Evolutionary conservation across 2,329 filamentous ascomycete genomes (phyloP).

Genomic region (Exophiala spinifera): DNA sequence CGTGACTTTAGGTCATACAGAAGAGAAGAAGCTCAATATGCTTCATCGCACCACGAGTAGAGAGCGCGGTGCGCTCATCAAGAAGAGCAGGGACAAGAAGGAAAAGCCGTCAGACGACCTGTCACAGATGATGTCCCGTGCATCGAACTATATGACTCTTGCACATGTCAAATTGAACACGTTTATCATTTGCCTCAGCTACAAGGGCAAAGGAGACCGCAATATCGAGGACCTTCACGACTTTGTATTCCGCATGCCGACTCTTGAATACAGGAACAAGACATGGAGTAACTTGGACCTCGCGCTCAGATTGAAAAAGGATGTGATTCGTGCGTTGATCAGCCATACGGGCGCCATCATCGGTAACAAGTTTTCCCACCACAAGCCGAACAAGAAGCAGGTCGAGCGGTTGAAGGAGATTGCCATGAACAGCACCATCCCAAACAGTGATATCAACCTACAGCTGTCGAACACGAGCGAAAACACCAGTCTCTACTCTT

Average conservation of each 20-base stretch:
- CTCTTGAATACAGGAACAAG: constrained; percentile 96
- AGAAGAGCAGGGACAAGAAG: constrained; percentile 47
- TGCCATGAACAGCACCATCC: constrained; percentile 68
- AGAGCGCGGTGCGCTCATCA: constrained; percentile 36
- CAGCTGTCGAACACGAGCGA: constrained; percentile 29
- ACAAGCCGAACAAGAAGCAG: constrained; percentile 76
- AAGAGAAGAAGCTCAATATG: constrained; percentile 47
- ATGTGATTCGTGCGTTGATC: constrained; percentile 88
- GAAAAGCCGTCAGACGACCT: constrained; percentile 78
- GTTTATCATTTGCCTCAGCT: constrained; percentile 90
- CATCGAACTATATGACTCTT: constrained; percentile 96
- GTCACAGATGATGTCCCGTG: constrained; percentile 92
- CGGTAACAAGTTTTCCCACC: constrained; percentile 91
- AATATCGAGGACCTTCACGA: constrained; percentile 97
- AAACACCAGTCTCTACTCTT: constrained; percentile 28
- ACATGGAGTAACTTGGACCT: constrained; percentile 98
- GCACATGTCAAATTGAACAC: constrained; percentile 92
- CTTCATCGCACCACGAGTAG: constrained; percentile 41
- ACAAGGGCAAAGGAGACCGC: constrained; percentile 92
- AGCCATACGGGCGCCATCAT: constrained; percentile 95
- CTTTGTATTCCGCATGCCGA: constrained; percentile 92
- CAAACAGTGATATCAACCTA: constrained; percentile 38
- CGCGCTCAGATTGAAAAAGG: constrained; percentile 86
- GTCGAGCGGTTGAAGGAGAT: constrained; percentile 77
- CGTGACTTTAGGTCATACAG: constrained; percentile 12